Evolutionary conservation across 306 rosid genomes (phyloP).

Genomic region (Lathyrus sativus): DNA sequence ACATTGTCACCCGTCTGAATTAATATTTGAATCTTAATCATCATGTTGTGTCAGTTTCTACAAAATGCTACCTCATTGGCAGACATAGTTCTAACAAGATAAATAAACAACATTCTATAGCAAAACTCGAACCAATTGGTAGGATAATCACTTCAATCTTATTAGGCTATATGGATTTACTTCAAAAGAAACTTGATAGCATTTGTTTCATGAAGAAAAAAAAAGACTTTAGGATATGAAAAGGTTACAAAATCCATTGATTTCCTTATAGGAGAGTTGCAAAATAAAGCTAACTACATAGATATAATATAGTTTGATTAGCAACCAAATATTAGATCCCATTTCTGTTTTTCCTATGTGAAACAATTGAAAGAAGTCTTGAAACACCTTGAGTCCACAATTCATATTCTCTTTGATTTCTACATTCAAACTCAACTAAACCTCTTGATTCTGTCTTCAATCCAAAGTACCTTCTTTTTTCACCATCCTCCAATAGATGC

Average conservation of each 20-base stretch:
- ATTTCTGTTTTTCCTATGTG: slow-evolving; percentile 56
- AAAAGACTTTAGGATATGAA: too few relatives aligned
- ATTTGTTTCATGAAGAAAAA: too few relatives aligned
- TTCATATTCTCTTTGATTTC: slow-evolving; percentile 78
- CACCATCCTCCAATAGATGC: slow-evolving; percentile 72
- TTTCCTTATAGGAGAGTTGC: not conserved
- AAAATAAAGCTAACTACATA: slow-evolving; percentile 23
- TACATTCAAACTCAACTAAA: slow-evolving; percentile 90
- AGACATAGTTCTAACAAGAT: too few relatives aligned
- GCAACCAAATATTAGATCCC: not conserved
- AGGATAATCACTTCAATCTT: too few relatives aligned
- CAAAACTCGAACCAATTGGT: too few relatives aligned
- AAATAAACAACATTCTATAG: too few relatives aligned
- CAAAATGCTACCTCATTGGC: too few relatives aligned
- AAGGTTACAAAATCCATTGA: slow-evolving; percentile 12
- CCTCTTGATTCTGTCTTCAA: slow-evolving; percentile 87
- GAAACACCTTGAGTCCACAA: slow-evolving; percentile 89
- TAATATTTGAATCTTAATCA: too few relatives aligned
- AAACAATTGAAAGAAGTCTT: slow-evolving; percentile 72
- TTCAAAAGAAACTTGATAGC: too few relatives aligned
- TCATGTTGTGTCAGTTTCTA: too few relatives aligned
- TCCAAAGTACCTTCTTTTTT: slow-evolving; percentile 81
- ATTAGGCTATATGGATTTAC: too few relatives aligned
- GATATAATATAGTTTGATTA: slow-evolving; percentile 10
- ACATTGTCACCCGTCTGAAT: too few relatives aligned